A percentile compares a stretch with the other conserved stretches of the same genome.
Conservation (phyloP, 116 monocot genomes). For the Zostera marina region DNA sequence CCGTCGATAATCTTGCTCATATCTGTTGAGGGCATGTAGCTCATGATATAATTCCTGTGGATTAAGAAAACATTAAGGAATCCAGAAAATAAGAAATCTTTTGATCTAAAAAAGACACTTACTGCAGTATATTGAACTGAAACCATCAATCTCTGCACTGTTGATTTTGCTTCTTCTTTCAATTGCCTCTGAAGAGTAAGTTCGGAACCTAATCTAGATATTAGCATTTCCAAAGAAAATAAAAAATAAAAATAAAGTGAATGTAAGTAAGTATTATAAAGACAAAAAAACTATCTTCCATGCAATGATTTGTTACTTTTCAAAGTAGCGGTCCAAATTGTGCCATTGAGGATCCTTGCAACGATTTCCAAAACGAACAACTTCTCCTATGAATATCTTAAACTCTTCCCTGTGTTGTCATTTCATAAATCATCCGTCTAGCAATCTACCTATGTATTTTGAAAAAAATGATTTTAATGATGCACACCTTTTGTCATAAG, state of each 20-base stretch:
- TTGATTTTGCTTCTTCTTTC: conserved; percentile 25
- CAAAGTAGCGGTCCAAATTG: conserved; percentile 66
- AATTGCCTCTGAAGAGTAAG: conserved; percentile 19
- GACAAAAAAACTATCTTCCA: not conserved
- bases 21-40: conserved; percentile 65
- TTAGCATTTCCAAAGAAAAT: not conserved
- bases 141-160: conserved; percentile 37
- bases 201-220: conserved; percentile 27
- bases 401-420: conserved; percentile 48
- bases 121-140: conserved; percentile 79
- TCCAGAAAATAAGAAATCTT: not conserved
- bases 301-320: conserved; percentile 13
- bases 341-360: conserved; percentile 88
- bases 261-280: not conserved
- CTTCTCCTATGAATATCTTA: conserved; percentile 54
- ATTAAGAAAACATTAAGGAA: not conserved
- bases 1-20: conserved; percentile 57
- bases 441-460: not conserved
- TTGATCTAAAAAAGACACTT: conserved; percentile 10
- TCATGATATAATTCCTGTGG: conserved; percentile 68
- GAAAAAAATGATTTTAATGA: not conserved
- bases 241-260: not conserved
- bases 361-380: conserved; percentile 75
- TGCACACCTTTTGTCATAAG: conserved; percentile 6
- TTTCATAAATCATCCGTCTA: not conserved